Evolutionary conservation across 2,329 filamentous ascomycete genomes (phyloP).

Genomic region (Helotiales sp.): DNA sequence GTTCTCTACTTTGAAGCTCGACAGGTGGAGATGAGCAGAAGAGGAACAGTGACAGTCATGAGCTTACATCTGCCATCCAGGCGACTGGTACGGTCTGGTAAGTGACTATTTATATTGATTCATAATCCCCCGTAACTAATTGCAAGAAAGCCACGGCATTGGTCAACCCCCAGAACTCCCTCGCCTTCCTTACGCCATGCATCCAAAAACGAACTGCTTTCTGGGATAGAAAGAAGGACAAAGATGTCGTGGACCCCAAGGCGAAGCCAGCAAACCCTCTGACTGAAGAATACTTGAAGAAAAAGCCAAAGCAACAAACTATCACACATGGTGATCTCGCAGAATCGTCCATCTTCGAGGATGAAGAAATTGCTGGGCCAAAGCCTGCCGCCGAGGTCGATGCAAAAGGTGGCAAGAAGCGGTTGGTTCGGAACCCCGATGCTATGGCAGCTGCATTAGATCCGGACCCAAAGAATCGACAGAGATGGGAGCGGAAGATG

Average conservation of each 20-base stretch:
- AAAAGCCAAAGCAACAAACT: constrained; percentile 41
- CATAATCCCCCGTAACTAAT: constrained; percentile 22
- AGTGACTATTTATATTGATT: constrained; percentile 27
- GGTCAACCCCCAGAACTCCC: constrained; percentile 41
- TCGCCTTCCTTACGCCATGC: constrained; percentile 32
- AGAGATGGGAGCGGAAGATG: constrained; percentile 81
- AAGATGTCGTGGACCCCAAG: background rate
- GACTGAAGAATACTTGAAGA: constrained; percentile 57
- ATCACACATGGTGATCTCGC: constrained; percentile 44
- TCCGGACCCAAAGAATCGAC: constrained; percentile 70
- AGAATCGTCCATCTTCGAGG: constrained; percentile 52
- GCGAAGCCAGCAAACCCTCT: constrained; percentile 48
- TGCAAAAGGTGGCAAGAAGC: constrained; percentile 19
- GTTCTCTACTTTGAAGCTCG: background rate
- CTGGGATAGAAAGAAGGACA: constrained; percentile 4
- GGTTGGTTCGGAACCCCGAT: constrained; percentile 42
- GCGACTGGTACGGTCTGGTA: constrained; percentile 62
- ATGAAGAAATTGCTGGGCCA: constrained; percentile 38
- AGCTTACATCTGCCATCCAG: constrained; percentile 63
- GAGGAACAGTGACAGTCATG: constrained; percentile 46
- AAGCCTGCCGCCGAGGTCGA: constrained; percentile 3
- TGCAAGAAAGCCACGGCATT: constrained; percentile 25
- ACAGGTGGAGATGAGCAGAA: background rate
- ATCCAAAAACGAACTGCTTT: constrained; percentile 30
- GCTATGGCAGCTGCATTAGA: constrained; percentile 67